Evolutionary conservation across 2,329 filamentous ascomycete genomes (phyloP).

Genomic region (Pestalotiopsis sp.): DNA sequence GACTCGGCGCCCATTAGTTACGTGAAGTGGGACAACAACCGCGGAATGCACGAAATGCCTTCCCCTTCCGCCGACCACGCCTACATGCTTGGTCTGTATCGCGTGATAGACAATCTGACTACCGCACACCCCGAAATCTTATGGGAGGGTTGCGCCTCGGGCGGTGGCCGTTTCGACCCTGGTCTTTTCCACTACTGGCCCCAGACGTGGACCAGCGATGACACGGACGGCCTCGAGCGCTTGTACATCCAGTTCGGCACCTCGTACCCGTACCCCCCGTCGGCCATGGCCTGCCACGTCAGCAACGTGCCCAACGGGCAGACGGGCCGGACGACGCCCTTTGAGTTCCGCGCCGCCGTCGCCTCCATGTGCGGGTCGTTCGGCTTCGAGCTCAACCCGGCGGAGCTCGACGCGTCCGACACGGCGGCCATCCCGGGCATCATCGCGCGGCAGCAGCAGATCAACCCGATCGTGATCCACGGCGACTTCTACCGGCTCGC

Average conservation of each 20-base stretch:
- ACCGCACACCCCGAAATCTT: slow-evolving; percentile 61
- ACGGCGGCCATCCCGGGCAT: slow-evolving; percentile 52
- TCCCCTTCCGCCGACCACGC: slow-evolving; percentile 54
- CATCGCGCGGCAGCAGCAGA: slow-evolving; percentile 53
- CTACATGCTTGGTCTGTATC: slow-evolving; percentile 67
- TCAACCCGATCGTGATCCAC: slow-evolving; percentile 60
- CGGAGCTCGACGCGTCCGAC: slow-evolving; percentile 52
- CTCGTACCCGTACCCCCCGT: slow-evolving; percentile 62
- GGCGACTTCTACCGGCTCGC: slow-evolving; percentile 63
- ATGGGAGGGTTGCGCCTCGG: slow-evolving; percentile 68
- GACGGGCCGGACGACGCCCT: slow-evolving; percentile 55
- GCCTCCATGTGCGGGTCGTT: slow-evolving; percentile 72
- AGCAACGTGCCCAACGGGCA: slow-evolving; percentile 61
- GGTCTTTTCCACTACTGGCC: slow-evolving; percentile 67
- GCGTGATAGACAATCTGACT: slow-evolving; percentile 61
- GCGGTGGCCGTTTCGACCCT: slow-evolving; percentile 65
- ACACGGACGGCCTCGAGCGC: slow-evolving; percentile 64
- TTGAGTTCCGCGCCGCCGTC: slow-evolving; percentile 64
- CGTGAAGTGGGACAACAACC: slow-evolving; percentile 71
- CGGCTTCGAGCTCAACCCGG: slow-evolving; percentile 64
- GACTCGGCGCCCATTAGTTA: slow-evolving; percentile 56
- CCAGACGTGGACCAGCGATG: slow-evolving; percentile 67
- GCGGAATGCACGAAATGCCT: slow-evolving; percentile 62
- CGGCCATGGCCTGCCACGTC: slow-evolving; percentile 67
- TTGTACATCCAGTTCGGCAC: slow-evolving; percentile 66